These are phyloP conservation scores for Teratosphaeriaceae sp. DNA, from an alignment of 2,329 filamentous ascomycete species.

Conservation along the genomic window DNA sequence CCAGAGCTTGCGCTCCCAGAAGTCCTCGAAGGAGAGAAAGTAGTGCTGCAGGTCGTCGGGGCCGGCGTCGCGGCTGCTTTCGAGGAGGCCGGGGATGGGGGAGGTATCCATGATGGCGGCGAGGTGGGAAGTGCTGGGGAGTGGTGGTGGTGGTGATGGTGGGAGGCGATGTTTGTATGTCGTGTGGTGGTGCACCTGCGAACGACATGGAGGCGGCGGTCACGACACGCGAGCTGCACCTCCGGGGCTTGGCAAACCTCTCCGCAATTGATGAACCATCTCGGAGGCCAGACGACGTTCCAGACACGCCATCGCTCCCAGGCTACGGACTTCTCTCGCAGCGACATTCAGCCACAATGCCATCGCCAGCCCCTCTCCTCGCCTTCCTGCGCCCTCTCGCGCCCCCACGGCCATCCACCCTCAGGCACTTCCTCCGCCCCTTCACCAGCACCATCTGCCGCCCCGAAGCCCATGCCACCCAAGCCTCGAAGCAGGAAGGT, in stretches of 20 bases:
- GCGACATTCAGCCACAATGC: constrained; percentile 23
- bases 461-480: constrained; percentile 21
- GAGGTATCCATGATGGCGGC: constrained; percentile 70
- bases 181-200: too few relatives aligned
- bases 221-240: constrained; percentile 1
- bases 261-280: too few relatives aligned
- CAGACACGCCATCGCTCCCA: too few relatives aligned
- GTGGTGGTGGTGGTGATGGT: too few relatives aligned
- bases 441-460: constrained; percentile 26
- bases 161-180: too few relatives aligned
- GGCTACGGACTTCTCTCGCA: neutral
- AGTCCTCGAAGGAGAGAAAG: constrained; percentile 89
- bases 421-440: constrained; percentile 36
- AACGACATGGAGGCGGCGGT: neutral
- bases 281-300: too few relatives aligned
- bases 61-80: constrained; percentile 79
- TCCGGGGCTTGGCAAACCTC: constrained; percentile 2
- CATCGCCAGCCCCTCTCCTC: constrained; percentile 29
- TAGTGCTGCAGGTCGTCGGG: constrained; percentile 81
- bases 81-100: constrained; percentile 85
- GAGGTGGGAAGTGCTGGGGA: too few relatives aligned
- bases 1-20: constrained; percentile 98
- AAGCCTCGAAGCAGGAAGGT: constrained; percentile 8
- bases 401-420: constrained; percentile 30
- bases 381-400: constrained; percentile 36